These are phyloP conservation scores for Euphorbia neoarborescens DNA, from an alignment of 441 rosid genomes.

Conservation along the genomic window DNA sequence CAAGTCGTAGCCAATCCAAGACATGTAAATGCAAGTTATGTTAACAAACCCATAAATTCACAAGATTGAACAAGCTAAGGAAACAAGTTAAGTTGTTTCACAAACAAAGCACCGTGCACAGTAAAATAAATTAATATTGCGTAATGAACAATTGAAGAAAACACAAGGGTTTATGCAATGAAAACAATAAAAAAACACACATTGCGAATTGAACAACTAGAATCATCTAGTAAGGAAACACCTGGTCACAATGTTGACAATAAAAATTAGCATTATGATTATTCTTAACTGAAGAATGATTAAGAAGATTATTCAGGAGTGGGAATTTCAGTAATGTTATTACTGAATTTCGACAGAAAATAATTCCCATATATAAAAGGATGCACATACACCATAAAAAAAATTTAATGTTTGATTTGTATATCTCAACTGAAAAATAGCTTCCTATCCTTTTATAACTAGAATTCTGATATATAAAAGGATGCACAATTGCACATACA, in stretches of 20 bases:
- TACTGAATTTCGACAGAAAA: not conserved
- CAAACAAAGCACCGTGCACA: not conserved
- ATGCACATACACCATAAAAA: too few species aligned
- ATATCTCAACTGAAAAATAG: too few species aligned
- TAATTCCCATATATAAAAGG: not conserved
- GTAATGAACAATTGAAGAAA: not conserved
- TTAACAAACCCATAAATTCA: not conserved
- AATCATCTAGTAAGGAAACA: not conserved
- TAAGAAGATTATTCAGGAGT: too few species aligned
- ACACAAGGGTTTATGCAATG: not conserved
- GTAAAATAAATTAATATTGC: not conserved
- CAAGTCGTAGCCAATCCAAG: not conserved
- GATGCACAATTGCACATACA: not conserved
- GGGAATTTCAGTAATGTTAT: not conserved
- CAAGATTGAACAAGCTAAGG: not conserved
- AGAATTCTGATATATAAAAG: not conserved
- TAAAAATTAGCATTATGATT: not conserved
- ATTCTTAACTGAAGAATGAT: not conserved
- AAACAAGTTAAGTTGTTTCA: not conserved
- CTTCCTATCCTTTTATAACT: not conserved
- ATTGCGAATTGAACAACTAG: not conserved
- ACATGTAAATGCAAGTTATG: not conserved
- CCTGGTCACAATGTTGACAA: not conserved
- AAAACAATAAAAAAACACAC: not conserved
- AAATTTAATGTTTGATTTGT: too few species aligned